A percentile compares a stretch with the other conserved stretches of the same genome.
These are phyloP conservation scores for Phytophthora hybrid DNA, from an alignment of 352 stramenopile species.

Conservation along the genomic window DNA sequence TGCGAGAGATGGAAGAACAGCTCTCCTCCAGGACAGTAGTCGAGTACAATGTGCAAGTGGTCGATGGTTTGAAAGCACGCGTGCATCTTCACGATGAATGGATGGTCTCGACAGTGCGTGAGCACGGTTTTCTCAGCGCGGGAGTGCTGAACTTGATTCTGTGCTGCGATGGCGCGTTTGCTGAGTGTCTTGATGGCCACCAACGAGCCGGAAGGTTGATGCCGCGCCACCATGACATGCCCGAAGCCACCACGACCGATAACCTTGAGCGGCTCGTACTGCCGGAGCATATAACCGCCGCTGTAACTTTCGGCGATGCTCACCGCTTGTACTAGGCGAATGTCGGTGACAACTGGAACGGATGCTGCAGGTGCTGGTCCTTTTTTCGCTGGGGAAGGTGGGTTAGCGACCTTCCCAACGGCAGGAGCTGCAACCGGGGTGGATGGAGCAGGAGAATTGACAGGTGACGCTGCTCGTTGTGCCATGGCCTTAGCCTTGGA, in stretches of 20 bases:
- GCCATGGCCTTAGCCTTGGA: slow-evolving; percentile 36
- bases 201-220: slow-evolving; percentile 63
- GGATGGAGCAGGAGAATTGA: slow-evolving; percentile 14
- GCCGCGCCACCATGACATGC: slow-evolving; percentile 82
- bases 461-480: slow-evolving; percentile 23
- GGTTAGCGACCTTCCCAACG: slow-evolving; percentile 13
- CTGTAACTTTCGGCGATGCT: slow-evolving; percentile 87
- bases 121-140: slow-evolving; percentile 89
- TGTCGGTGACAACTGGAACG: slow-evolving; percentile 43
- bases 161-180: slow-evolving; percentile 79
- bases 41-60: slow-evolving; percentile 74
- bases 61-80: slow-evolving; percentile 90
- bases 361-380: slow-evolving; percentile 26
- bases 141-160: slow-evolving; percentile 90
- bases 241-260: slow-evolving; percentile 89
- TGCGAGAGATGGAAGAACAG: slow-evolving; percentile 91
- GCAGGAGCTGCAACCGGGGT: slow-evolving; percentile 5
- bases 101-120: slow-evolving; percentile 88
- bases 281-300: slow-evolving; percentile 72
- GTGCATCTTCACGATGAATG: slow-evolving; percentile 93
- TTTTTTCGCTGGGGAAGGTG: slow-evolving; percentile 30
- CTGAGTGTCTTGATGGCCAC: slow-evolving; percentile 86
- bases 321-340: slow-evolving; percentile 71
- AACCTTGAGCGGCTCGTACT: slow-evolving; percentile 84
- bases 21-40: slow-evolving; percentile 81